Percentiles rank a stretch among this genome's conserved stretches.
Conservation (phyloP, 345 rosid genomes). For the Gossypium turneri region DNA sequence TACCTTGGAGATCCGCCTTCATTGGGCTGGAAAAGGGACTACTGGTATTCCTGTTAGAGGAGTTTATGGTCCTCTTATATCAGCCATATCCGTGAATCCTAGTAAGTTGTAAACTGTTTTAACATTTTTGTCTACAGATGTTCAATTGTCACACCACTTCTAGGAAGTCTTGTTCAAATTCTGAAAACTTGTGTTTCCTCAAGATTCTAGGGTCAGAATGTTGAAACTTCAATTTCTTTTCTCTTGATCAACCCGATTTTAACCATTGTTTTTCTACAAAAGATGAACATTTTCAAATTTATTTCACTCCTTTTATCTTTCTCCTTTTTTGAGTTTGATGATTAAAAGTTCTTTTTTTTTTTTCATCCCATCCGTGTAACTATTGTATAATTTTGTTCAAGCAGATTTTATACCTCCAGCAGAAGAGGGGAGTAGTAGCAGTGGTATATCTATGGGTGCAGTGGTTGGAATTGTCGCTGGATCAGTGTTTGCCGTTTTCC, state of each 20-base stretch:
- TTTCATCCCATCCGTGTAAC: not conserved
- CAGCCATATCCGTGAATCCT: slow-evolving; percentile 47
- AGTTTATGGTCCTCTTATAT: slow-evolving; percentile 58
- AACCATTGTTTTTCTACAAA: not conserved
- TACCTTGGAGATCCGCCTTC: slow-evolving; percentile 50
- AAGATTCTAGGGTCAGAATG: not conserved
- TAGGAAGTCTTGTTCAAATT: not conserved
- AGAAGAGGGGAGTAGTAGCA: not conserved
- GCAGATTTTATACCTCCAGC: slow-evolving; percentile 25
- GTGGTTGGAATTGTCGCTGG: slow-evolving; percentile 21
- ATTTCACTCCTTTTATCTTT: not conserved
- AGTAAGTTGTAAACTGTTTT: slow-evolving; percentile 21
- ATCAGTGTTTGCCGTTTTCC: slow-evolving; percentile 7
- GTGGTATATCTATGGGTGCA: not conserved
- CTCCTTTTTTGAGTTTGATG: not conserved
- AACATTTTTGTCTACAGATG: not conserved
- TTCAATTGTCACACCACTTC: not conserved
- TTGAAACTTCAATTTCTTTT: not conserved
- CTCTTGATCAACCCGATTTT: not conserved
- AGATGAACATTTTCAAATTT: not conserved
- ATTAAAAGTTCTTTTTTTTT: no score
- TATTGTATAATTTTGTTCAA: not conserved
- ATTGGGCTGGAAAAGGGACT: slow-evolving; percentile 73
- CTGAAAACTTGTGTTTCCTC: not conserved
- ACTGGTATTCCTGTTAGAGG: slow-evolving; percentile 33